Percentiles rank a stretch among this genome's conserved stretches.
phyloP scores from a whole-genome alignment of 208 protist species.

The Acanthamoeba royreba region DNA sequence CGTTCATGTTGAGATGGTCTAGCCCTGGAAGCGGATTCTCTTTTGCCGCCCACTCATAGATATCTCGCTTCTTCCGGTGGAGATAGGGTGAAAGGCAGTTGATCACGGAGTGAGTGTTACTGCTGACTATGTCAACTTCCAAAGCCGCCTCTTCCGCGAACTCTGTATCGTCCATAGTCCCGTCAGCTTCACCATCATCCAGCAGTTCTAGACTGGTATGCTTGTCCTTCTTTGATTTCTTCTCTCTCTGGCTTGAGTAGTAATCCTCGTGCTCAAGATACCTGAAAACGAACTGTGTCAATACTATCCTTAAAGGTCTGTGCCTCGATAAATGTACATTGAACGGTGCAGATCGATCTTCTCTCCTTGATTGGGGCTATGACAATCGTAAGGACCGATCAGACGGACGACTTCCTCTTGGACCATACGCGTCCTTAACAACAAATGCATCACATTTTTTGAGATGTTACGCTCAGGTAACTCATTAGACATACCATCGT shows the following conservation, averaged over 20 bases:
- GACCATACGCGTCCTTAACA: conserved; percentile 80
- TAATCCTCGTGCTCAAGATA: not conserved
- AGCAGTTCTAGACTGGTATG: not conserved
- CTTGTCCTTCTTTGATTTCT: not conserved
- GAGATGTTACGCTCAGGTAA: not conserved
- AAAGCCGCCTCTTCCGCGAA: conserved; percentile 60
- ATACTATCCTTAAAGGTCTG: not conserved
- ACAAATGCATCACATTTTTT: too few relatives aligned
- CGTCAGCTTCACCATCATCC: not conserved
- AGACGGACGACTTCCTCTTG: conserved; percentile 58
- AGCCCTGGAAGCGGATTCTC: not conserved
- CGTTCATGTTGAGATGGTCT: conserved; percentile 2
- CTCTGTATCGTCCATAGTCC: not conserved
- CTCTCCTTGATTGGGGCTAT: conserved; percentile 76
- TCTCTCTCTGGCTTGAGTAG: not conserved
- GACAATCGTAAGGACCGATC: conserved; percentile 84
- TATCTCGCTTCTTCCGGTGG: not conserved
- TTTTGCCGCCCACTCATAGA: conserved; percentile 29
- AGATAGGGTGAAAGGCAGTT: conserved; percentile 77
- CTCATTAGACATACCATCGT: conserved; percentile 72
- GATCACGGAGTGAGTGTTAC: conserved; percentile 90
- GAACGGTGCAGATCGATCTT: conserved; percentile 75
- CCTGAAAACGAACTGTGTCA: not conserved
- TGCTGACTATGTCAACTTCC: conserved; percentile 85
- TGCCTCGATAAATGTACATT: conserved; percentile 62